Evolutionary conservation across 2,329 filamentous ascomycete genomes (phyloP), one percentile per base, ranked within the genome.

Genomic region (Ustilaginoidea virens): DNA sequence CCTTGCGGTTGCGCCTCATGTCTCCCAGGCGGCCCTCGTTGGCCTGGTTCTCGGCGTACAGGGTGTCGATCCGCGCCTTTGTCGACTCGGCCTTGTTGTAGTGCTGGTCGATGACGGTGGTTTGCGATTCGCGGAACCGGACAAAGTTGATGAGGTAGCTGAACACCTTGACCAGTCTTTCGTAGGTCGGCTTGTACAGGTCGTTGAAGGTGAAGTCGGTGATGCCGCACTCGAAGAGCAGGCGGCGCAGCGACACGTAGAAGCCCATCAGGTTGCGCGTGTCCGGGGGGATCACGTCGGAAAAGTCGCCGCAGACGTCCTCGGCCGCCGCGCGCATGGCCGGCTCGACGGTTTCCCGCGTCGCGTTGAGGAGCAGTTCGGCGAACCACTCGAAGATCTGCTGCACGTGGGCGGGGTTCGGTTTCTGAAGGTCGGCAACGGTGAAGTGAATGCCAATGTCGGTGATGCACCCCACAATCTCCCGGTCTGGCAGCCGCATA

Each of bases 61-160:
- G 62, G 13, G 76, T 69, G 55, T 96, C 87, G 45, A 96, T 94
- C 36, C 80, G 74, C 29, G 76, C 63, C 56, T 93, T 94, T 2
- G 80, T 86, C 34, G 70, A 72, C 54, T 94, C 83, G 9, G 80
- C 72, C 44, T 82, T 86, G 61, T 93, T 90, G 60, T 90, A 90
- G 55, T 96, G 80, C 50, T 92, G 74, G 49, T 94, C 86, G 38
- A 96, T 93, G 17, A 90, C 74, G 22, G 64, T 62, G 1, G 85
- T 92, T 53, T 96, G 87, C 36, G 79, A 85, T 58, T 94, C 86
- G 43, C 90, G 80, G 58, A 96, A 98, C 30, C 90, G 76, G 41
- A 96, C 86, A 55, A 98, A 98, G 57, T 98, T 98, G 62, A 98
- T 98, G 38, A 96, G 71, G 55, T 94, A 94, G 39, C 82, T 92